phyloP scores from a whole-genome alignment of 1,284 basidiomycete genomes.

The Boletus semigastroideus region DNA sequence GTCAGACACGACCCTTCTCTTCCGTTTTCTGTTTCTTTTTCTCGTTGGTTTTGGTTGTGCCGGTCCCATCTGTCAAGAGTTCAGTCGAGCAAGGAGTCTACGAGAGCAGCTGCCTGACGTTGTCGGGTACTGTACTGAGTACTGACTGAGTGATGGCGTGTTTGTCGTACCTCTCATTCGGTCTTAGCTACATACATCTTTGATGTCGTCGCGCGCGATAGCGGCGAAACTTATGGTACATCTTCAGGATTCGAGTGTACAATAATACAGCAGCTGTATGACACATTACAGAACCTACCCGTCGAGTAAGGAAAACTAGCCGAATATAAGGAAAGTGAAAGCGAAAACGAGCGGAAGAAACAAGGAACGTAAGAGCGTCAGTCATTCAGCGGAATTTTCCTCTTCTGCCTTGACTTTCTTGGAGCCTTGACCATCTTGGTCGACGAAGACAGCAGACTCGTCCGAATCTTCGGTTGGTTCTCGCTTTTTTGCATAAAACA shows the following conservation, averaged over 20 bases:
- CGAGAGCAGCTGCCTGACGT: no score
- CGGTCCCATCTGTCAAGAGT: conserved; percentile 22
- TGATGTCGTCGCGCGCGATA: no score
- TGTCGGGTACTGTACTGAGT: no score
- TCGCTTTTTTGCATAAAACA: conserved; percentile 13
- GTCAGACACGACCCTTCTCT: conserved; percentile 47
- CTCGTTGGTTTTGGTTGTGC: conserved; percentile 34
- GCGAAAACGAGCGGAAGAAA: not conserved
- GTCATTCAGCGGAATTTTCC: conserved; percentile 1
- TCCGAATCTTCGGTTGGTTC: conserved; percentile 27
- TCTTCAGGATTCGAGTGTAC: conserved; percentile 1
- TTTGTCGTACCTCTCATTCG: no score
- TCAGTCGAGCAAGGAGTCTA: no score
- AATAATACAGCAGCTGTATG: conserved; percentile 15
- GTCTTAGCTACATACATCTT: no score
- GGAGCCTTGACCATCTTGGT: conserved; percentile 14
- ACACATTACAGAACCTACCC: conserved; percentile 1
- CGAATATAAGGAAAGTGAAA: not conserved
- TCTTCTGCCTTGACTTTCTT: conserved; percentile 31
- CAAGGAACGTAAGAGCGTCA: conserved; percentile 6
- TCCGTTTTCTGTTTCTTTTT: conserved; percentile 53
- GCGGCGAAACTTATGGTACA: conserved; percentile 9
- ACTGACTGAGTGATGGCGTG: no score
- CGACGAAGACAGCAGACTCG: conserved; percentile 24
- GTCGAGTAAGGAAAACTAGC: not conserved